A percentile compares a stretch with the other conserved stretches of the same genome.
Evolutionary conservation across 169 alveolate genomes (phyloP).

Genomic region (Eimeria acervulina): DNA sequence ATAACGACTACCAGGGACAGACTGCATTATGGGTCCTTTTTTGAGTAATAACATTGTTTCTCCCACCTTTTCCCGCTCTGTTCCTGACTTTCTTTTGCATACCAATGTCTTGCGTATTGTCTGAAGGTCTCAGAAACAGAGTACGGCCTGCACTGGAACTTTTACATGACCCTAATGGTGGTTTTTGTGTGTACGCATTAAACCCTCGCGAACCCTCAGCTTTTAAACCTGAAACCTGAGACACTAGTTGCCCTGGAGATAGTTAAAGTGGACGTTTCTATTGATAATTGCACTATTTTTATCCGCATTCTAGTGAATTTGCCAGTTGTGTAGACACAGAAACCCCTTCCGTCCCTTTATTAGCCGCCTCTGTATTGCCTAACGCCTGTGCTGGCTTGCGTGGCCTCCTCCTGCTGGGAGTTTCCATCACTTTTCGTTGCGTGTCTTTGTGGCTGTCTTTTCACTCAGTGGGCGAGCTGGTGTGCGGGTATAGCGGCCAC

Average conservation of each 20-base stretch:
- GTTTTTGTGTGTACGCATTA: constrained; percentile 62
- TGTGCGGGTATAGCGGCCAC: constrained; percentile 38
- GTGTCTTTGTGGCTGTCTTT: neutral
- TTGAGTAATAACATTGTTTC: neutral
- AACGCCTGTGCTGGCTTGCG: neutral
- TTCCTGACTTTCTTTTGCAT: neutral
- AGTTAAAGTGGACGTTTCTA: neutral
- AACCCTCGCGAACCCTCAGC: neutral
- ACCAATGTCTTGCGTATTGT: neutral
- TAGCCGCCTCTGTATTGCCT: neutral
- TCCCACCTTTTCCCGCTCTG: neutral
- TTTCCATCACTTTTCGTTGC: neutral
- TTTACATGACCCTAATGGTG: constrained; percentile 79
- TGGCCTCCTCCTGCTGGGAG: neutral
- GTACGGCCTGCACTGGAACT: constrained; percentile 81
- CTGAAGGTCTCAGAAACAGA: constrained; percentile 74
- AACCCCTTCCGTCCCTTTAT: neutral
- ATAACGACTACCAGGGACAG: neutral
- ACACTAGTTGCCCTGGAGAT: neutral
- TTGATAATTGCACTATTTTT: neutral
- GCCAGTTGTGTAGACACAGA: no score
- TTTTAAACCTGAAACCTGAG: neutral
- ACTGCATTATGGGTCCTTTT: neutral
- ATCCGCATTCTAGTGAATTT: no score
- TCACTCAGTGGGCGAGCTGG: constrained; percentile 67